Base-by-base conservation (phyloP, 108 stramenopile genomes). In the Pseudonitzschia pungens region DNA sequence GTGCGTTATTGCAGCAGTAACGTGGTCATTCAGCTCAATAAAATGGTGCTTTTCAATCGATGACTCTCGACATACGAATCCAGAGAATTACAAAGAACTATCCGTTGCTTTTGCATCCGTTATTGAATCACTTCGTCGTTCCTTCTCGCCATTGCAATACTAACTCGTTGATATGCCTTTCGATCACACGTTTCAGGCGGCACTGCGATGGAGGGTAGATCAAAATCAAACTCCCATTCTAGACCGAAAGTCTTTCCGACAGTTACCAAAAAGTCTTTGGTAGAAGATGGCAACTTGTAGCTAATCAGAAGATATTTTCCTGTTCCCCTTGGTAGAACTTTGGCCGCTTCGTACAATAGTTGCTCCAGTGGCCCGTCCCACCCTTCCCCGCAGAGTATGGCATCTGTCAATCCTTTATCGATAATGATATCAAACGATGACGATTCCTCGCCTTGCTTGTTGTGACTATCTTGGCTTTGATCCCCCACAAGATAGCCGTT, bases 341-440 rank as follows among this genome's bases (percentile, higher is more conserved):
- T 52, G 21, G 72, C 51, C 12, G 84, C 68, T 32, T 79, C 77
- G 0, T 32, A 4, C 62, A 83, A 65, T 24, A 88, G 68, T 12
- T 53, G 22, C 68, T 79, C 71, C 8, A 89, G 21, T n/a, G 69
- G 65, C 12, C 58, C 48, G 50, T 89, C 77, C 76, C 82, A 88
- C 0, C 88, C 91, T 63, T 92, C 91, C 20, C 80, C 83, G 44
- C 91, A 92, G 68, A 92, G 77, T 0, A 92, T 68, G 22, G 91
- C 91, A 83, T 92, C 91, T 42, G 84, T 76, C 60, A 92, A 76
- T 58, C 91, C 91, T 72, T 92, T 92, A 66, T 92, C 91, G n/a
- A 88, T 44, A 33, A 92, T 78, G 1, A 79, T 75, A 76, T 92
- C 88, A 68, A 84, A 84, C 41, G 53, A 55, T 11, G 42, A 6